Evolutionary conservation across 2,329 filamentous ascomycete genomes (phyloP).

Genomic region (Lomentospora prolificans): DNA sequence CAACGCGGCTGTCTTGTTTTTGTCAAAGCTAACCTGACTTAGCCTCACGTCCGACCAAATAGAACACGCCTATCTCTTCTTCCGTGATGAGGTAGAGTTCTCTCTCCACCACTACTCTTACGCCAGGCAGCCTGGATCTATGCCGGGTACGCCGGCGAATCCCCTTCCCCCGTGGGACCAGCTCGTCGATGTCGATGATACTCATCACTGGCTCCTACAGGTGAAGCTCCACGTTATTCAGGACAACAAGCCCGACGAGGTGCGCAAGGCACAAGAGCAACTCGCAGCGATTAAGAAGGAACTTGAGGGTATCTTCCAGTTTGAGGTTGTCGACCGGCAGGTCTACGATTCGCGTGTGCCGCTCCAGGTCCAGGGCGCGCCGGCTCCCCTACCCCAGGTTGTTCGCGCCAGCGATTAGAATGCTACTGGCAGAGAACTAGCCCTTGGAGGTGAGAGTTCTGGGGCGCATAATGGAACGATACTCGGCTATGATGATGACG

Average conservation of each 20-base stretch:
- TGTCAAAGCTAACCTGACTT: slow-evolving; percentile 9
- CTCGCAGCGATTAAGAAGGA: slow-evolving; percentile 35
- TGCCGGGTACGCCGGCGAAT: slow-evolving; percentile 12
- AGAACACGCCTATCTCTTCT: slow-evolving; percentile 44
- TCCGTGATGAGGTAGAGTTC: slow-evolving; percentile 44
- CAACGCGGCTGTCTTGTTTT: too few relatives aligned
- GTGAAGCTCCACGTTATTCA: slow-evolving; percentile 44
- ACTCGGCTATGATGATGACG: background rate
- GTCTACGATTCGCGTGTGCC: slow-evolving; percentile 41
- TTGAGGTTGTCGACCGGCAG: slow-evolving; percentile 40
- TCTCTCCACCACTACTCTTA: slow-evolving; percentile 37
- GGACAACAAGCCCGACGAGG: slow-evolving; percentile 47
- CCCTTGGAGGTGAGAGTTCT: background rate
- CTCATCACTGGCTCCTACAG: slow-evolving; percentile 44
- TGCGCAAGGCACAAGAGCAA: slow-evolving; percentile 43
- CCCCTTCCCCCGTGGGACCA: slow-evolving; percentile 36
- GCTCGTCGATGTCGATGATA: slow-evolving; percentile 37
- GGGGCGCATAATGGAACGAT: background rate
- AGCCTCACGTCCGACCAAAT: slow-evolving; percentile 45
- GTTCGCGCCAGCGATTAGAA: slow-evolving; percentile 12
- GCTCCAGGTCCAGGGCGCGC: slow-evolving; percentile 26
- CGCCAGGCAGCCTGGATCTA: slow-evolving; percentile 19
- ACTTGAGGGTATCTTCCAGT: slow-evolving; percentile 42
- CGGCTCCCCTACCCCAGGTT: slow-evolving; percentile 20
- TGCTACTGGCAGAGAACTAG: background rate